Evolutionary conservation across 2,329 filamentous ascomycete genomes (phyloP).

Genomic region (Fonsecaea multimorphosa): DNA sequence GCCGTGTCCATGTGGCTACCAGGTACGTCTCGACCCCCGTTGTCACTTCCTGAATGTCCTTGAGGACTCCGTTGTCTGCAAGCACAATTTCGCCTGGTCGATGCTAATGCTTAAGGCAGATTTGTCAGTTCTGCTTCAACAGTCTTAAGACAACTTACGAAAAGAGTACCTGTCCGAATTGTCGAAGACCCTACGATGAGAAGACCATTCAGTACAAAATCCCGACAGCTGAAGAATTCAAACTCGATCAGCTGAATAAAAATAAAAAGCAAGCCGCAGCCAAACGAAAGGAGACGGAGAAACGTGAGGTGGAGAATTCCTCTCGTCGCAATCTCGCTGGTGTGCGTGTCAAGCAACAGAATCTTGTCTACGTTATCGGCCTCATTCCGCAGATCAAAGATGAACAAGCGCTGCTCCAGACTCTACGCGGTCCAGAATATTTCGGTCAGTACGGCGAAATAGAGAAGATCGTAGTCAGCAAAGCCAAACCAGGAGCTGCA

Average conservation of each 20-base stretch:
- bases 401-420: constrained; percentile 83
- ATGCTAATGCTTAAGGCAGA: constrained; percentile 58
- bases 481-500: constrained; percentile 76
- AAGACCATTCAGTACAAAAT: constrained; percentile 97
- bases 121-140: constrained; percentile 99
- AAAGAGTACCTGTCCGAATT: constrained; percentile 97
- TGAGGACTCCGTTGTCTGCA: neutral
- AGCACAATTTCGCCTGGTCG: neutral
- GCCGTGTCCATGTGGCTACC: constrained; percentile 96
- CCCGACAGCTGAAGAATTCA: constrained; percentile 81
- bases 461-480: constrained; percentile 98
- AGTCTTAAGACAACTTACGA: constrained; percentile 95
- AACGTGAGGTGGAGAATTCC: constrained; percentile 92
- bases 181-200: constrained; percentile 92
- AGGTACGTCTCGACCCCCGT: constrained; percentile 65
- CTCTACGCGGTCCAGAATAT: constrained; percentile 86
- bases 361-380: constrained; percentile 96
- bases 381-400: constrained; percentile 90
- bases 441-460: constrained; percentile 99
- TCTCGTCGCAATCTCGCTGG: constrained; percentile 96
- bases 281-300: constrained; percentile 93
- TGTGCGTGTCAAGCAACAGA: constrained; percentile 96
- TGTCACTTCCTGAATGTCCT: neutral
- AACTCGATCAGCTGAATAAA: constrained; percentile 41
- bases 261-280: constrained; percentile 77